Conservation (phyloP, 176 grass and related monocot species). For the Cenchrus fungigraminus region DNA sequence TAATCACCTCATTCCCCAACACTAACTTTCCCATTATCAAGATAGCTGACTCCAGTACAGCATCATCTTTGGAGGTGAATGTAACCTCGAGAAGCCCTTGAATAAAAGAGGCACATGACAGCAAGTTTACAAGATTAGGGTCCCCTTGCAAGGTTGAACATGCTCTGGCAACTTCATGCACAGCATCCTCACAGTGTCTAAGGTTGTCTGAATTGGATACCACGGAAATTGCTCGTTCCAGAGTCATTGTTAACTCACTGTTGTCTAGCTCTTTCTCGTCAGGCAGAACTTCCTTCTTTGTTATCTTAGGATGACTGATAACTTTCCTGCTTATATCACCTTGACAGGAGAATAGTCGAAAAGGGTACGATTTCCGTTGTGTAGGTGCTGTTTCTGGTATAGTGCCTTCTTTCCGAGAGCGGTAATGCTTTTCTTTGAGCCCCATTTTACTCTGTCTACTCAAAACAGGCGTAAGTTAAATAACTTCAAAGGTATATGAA, state of each 20-base stretch:
- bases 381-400: slow-evolving; percentile 43
- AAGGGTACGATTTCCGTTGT: slow-evolving; percentile 73
- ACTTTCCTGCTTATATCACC: slow-evolving; percentile 72
- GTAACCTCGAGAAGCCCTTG: slow-evolving; percentile 94
- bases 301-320: slow-evolving; percentile 60
- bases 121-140: slow-evolving; percentile 52
- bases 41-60: slow-evolving; percentile 79
- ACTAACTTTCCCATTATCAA: slow-evolving; percentile 78
- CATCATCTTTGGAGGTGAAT: slow-evolving; percentile 93
- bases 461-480: slow-evolving; percentile 74
- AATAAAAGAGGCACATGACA: slow-evolving; percentile 77
- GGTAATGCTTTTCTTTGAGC: slow-evolving; percentile 54
- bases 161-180: slow-evolving; percentile 73
- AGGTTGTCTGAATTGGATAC: slow-evolving; percentile 83
- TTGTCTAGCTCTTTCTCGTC: slow-evolving; percentile 54
- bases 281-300: slow-evolving; percentile 61
- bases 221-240: slow-evolving; percentile 69
- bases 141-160: slow-evolving; percentile 56
- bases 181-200: slow-evolving; percentile 66
- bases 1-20: slow-evolving; percentile 67
- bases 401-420: slow-evolving; percentile 42
- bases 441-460: slow-evolving; percentile 97
- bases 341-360: slow-evolving; percentile 77
- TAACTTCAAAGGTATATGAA: slow-evolving; percentile 26
- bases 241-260: slow-evolving; percentile 48